A percentile compares a stretch with the other conserved stretches of the same genome.
These are phyloP conservation scores for Tillandsia fasciculata DNA, from an alignment of 176 grass and related monocot genomes.

Conservation along the genomic window DNA sequence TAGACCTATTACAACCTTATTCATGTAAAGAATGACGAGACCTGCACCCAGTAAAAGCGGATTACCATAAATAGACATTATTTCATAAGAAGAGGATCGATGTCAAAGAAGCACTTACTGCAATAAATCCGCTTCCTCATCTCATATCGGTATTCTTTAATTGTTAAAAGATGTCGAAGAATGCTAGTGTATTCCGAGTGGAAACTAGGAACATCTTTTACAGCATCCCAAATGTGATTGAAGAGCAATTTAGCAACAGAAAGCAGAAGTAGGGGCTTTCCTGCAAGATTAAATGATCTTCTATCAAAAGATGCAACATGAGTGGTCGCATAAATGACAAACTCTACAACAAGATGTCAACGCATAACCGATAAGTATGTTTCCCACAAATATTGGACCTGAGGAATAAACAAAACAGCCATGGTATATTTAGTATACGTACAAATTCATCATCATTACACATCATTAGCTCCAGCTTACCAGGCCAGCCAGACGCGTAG, in stretches of 20 bases:
- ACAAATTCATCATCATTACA: no score
- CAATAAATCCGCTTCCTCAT: slow-evolving; percentile 65
- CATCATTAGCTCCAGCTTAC: no score
- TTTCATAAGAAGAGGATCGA: slow-evolving; percentile 1
- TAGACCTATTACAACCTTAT: slow-evolving; percentile 30
- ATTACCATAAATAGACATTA: slow-evolving; percentile 9
- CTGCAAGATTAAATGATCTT: slow-evolving; percentile 41
- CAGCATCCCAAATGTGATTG: slow-evolving; percentile 58
- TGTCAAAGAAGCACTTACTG: slow-evolving; percentile 35
- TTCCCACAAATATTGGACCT: no score
- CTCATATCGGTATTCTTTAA: slow-evolving; percentile 66
- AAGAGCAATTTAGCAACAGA: slow-evolving; percentile 64
- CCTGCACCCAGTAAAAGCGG: slow-evolving; percentile 19
- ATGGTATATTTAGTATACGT: no score
- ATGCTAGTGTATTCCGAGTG: slow-evolving; percentile 59
- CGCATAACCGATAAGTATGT: no score
- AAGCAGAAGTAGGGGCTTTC: slow-evolving; percentile 38
- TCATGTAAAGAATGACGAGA: slow-evolving; percentile 47
- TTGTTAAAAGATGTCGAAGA: slow-evolving; percentile 55
- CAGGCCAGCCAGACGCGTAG: no score
- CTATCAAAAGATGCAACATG: slow-evolving; percentile 14
- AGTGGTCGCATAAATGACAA: not conserved
- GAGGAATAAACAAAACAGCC: no score
- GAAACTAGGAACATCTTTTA: slow-evolving; percentile 60
- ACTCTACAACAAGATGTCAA: not conserved